Percentiles rank a stretch among this genome's conserved stretches.
phyloP scores from a whole-genome alignment of 164 flowering plant genomes.

The Annona squamosa region DNA sequence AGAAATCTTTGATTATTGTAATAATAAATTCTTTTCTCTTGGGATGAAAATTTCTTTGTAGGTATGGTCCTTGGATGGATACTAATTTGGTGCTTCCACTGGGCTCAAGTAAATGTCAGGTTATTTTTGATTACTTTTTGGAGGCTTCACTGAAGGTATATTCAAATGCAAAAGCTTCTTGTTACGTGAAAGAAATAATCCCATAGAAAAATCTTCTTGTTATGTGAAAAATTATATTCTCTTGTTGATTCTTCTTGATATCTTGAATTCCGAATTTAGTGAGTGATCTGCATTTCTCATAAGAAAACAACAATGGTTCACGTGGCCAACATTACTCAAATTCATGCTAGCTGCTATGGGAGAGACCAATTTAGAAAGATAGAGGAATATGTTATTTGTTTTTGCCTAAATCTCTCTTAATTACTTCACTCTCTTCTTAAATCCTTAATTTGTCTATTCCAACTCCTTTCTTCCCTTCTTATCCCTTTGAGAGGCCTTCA shows the following conservation, averaged over 20 bases:
- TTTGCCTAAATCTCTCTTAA: too few relatives aligned
- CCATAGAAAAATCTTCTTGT: neutral
- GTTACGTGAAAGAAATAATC: too few relatives aligned
- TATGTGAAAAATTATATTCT: neutral
- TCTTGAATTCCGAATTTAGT: neutral
- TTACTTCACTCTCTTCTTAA: too few relatives aligned
- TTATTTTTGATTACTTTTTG: conserved; percentile 84
- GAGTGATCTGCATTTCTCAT: too few relatives aligned
- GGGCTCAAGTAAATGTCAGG: conserved; percentile 70
- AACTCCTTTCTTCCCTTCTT: too few relatives aligned
- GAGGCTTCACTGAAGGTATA: conserved; percentile 56
- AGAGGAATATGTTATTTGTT: too few relatives aligned
- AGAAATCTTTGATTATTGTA: neutral
- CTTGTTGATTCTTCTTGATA: neutral
- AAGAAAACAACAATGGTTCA: too few relatives aligned
- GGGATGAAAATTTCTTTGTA: conserved; percentile 13
- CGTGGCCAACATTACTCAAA: too few relatives aligned
- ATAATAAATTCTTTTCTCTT: neutral
- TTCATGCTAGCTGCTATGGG: too few relatives aligned
- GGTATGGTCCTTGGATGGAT: conserved; percentile 99
- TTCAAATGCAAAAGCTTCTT: neutral
- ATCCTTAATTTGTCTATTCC: too few relatives aligned
- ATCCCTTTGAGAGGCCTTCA: too few relatives aligned
- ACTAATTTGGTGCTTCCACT: conserved; percentile 86
- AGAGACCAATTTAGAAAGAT: too few relatives aligned